These are phyloP conservation scores for Melocanna baccifera DNA, from an alignment of 176 grass and related monocot genomes.

Conservation along the genomic window DNA sequence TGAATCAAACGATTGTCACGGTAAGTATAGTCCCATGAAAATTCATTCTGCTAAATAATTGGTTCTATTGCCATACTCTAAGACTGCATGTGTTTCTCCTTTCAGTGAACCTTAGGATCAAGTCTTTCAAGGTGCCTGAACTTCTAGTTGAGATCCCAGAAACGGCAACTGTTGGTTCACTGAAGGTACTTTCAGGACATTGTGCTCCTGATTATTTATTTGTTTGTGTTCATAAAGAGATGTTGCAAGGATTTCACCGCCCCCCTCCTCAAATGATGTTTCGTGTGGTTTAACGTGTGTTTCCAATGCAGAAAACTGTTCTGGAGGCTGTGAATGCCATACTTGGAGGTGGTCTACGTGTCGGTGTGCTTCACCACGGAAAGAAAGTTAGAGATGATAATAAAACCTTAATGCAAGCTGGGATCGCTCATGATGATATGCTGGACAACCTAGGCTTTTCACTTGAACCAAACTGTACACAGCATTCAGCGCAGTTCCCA, in stretches of 20 bases:
- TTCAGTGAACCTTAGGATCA: conserved; percentile 86
- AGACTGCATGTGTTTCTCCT: not conserved
- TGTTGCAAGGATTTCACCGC: not conserved
- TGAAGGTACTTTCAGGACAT: conserved; percentile 65
- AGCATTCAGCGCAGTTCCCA: conserved; percentile 36
- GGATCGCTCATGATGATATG: conserved; percentile 57
- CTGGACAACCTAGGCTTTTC: conserved; percentile 71
- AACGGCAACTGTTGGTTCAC: conserved; percentile 80
- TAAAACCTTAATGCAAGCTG: conserved; percentile 68
- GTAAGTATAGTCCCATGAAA: conserved; percentile 22
- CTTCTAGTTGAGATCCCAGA: conserved; percentile 94
- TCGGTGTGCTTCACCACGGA: conserved; percentile 81
- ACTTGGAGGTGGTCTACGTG: conserved; percentile 65
- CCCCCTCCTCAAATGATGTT: not conserved
- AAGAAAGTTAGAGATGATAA: conserved; percentile 91
- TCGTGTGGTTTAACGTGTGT: conserved; percentile 29
- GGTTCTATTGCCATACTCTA: not conserved
- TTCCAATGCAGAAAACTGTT: conserved; percentile 75
- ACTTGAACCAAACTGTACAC: conserved; percentile 64
- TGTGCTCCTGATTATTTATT: conserved; percentile 3
- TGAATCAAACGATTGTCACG: conserved; percentile 54
- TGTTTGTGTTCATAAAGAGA: not conserved
- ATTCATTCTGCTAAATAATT: not conserved
- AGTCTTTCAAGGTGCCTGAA: conserved; percentile 96
- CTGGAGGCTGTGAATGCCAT: conserved; percentile 86